Evolutionary conservation across 1,284 basidiomycete genomes (phyloP).

Genomic region (Apiotrichum porosum): DNA sequence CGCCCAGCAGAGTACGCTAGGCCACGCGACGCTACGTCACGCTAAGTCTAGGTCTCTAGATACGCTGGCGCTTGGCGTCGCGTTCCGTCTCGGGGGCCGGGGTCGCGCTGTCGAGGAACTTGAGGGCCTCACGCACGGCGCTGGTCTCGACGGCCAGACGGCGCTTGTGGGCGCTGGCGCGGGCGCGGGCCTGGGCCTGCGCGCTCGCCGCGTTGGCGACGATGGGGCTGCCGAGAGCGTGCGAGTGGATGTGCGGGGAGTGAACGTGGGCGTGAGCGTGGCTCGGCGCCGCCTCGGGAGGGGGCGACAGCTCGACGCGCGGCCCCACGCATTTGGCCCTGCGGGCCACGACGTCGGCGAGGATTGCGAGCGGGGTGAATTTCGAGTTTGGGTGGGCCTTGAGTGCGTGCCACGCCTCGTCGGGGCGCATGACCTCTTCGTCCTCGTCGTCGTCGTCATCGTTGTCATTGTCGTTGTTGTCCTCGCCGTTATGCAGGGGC

Average conservation of each 20-base stretch:
- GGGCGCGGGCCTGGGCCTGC: background rate
- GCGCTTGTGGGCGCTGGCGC: conserved; percentile 48
- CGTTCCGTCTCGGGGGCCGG: background rate
- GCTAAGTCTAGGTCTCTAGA: too few species aligned
- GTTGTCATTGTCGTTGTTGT: background rate
- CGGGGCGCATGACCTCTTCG: conserved; percentile 64
- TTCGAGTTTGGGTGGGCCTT: conserved; percentile 83
- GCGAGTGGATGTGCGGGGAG: background rate
- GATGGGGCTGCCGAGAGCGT: too few species aligned
- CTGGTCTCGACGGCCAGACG: conserved; percentile 69
- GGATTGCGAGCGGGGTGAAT: conserved; percentile 70
- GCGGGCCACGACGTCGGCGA: conserved; percentile 82
- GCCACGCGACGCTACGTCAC: too few species aligned
- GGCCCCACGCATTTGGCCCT: conserved; percentile 72
- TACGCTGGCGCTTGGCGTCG: conserved; percentile 1
- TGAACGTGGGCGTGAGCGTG: too few species aligned
- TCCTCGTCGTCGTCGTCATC: background rate
- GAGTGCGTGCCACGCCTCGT: conserved; percentile 77
- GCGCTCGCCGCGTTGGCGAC: background rate
- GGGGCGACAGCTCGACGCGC: conserved; percentile 58
- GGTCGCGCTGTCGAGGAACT: conserved; percentile 58
- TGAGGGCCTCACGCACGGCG: conserved; percentile 70
- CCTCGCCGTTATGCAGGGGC: background rate
- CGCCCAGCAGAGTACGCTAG: too few species aligned
- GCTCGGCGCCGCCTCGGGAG: conserved; percentile 42